Base-by-base conservation (phyloP, 140 eudicot species). In the Stevia rebaudiana region DNA sequence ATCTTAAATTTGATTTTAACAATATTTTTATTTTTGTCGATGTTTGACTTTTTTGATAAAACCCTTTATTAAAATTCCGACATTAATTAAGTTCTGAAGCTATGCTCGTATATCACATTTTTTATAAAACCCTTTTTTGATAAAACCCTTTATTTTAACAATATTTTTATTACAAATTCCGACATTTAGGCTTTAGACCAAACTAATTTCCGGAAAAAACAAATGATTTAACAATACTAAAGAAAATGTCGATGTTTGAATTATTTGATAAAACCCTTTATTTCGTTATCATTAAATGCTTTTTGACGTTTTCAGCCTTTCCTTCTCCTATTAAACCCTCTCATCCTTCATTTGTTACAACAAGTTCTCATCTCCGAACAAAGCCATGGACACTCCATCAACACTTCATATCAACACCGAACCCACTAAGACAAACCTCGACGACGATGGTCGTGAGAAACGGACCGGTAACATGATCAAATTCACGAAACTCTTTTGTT, bases 361-460 rank as follows among this genome's bases (percentile, higher is more conserved):
- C 43, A 53, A 49, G 10, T 65, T n/a, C 68, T 19, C 35, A 39
- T 4, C 12, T 23, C 15, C 49, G 10, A 63, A 44, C 16, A 17
- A 23, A 48, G 11, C 13, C 28, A 70, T 60, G 68, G 41, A 60
- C 33, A 70, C 61, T 9, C 68, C 68, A 21, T 33, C 75, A 47
- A 48, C 62, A 0, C 42, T 70, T 5, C 54, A 70, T 11, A 39
- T 70, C 61, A 19, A 21, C 30, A 48, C 22, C 21, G 53, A 56
- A 10, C 23, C 43, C 35, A 15, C 21, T 22, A 23, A 10, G 13
- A 80, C 80, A 70, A 67, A 82, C 19, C 78, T 85, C 40, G 96
- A 88, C 49, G 96, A 88, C 18, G 96, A 88, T 24, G 96, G 94
- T 21, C 90, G 96, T 0, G 64, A 53, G 24, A 75, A 67, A 40